phyloP scores from a whole-genome alignment of 2,329 filamentous ascomycete genomes.

The Aspergillus costaricaensis region DNA sequence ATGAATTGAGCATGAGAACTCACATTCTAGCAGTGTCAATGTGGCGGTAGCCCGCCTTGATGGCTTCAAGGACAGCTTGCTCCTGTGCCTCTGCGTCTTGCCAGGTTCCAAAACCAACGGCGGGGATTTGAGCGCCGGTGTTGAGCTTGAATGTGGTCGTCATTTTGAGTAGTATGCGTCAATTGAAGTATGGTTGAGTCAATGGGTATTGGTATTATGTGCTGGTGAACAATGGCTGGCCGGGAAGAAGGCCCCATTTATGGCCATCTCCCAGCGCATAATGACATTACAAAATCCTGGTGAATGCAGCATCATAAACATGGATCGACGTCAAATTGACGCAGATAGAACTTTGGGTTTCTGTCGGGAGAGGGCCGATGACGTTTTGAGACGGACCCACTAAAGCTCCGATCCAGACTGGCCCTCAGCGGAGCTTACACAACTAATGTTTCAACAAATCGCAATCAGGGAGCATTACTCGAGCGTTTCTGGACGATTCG shows the following conservation, averaged over 20 bases:
- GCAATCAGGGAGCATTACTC: neutral
- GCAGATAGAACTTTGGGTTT: constrained; percentile 4
- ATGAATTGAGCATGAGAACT: constrained; percentile 9
- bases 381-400: constrained; percentile 1
- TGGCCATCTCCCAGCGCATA: neutral
- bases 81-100: constrained; percentile 55
- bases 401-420: neutral
- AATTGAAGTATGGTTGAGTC: neutral
- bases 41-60: constrained; percentile 57
- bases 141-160: constrained; percentile 48
- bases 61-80: constrained; percentile 49
- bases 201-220: neutral
- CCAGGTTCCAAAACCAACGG: constrained; percentile 58
- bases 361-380: neutral
- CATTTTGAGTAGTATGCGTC: constrained; percentile 19
- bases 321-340: constrained; percentile 25
- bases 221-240: neutral
- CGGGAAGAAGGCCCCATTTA: neutral
- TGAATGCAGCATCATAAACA: neutral
- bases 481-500: neutral
- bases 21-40: constrained; percentile 55
- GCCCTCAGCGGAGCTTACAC: neutral
- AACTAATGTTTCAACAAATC: too few relatives aligned
- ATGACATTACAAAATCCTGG: neutral
- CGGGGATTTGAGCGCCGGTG: constrained; percentile 50